Evolutionary conservation across 768 basidiomycete species (phyloP).

Genomic region (Leucocoprinus leucothites): DNA sequence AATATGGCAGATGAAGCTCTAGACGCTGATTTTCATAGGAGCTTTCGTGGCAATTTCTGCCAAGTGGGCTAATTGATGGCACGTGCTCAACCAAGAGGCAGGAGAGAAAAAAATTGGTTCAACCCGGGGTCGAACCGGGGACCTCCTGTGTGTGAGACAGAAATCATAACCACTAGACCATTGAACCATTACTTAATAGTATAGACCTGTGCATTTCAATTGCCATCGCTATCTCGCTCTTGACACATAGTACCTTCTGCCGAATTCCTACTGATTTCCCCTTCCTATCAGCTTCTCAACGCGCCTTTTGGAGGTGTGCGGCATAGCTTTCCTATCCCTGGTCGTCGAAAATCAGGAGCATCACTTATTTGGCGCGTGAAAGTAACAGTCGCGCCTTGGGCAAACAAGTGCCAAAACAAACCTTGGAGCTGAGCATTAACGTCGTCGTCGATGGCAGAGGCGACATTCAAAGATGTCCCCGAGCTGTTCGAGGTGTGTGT

Average conservation of each 20-base stretch:
- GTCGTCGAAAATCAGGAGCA: background rate
- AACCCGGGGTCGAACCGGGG: slow-evolving; percentile 35
- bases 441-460: slow-evolving; percentile 35
- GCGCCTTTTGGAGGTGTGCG: too few relatives aligned
- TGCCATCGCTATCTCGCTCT: background rate
- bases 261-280: background rate
- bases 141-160: slow-evolving; percentile 33
- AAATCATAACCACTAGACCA: slow-evolving; percentile 52
- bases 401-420: slow-evolving; percentile 9
- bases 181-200: slow-evolving; percentile 33
- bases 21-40: background rate
- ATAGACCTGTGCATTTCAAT: background rate
- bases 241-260: background rate
- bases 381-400: background rate
- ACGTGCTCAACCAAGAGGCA: slow-evolving; percentile 2
- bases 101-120: slow-evolving; percentile 27
- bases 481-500: slow-evolving; percentile 88
- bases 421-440: background rate
- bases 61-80: background rate
- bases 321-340: background rate
- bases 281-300: too few relatives aligned
- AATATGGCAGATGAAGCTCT: background rate
- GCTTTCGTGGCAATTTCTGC: slow-evolving; percentile 9
- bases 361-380: slow-evolving; percentile 3
- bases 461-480: slow-evolving; percentile 88